phyloP scores from a whole-genome alignment of 1,284 basidiomycete genomes.

The Malassezia vespertilionis region DNA sequence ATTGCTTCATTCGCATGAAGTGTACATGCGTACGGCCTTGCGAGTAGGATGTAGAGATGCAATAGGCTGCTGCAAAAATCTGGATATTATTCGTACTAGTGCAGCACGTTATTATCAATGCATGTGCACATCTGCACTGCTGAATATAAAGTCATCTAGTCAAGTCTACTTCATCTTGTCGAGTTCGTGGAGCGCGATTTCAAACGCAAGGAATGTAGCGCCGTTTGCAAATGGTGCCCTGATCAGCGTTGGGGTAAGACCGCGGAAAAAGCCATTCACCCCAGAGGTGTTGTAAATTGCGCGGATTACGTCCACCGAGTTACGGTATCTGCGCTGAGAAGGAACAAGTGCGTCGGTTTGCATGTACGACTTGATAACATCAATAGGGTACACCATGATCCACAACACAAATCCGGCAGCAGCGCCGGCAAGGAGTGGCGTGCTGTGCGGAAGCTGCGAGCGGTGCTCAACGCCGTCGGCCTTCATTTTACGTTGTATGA shows the following conservation, averaged over 20 bases:
- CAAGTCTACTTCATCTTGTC: too few relatives aligned
- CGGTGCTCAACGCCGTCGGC: slow-evolving; percentile 36
- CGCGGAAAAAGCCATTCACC: slow-evolving; percentile 71
- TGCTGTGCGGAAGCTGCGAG: slow-evolving; percentile 24
- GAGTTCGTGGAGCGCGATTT: slow-evolving; percentile 12
- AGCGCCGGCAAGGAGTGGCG: slow-evolving; percentile 38
- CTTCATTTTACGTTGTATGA: slow-evolving; percentile 66
- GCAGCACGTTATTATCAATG: too few relatives aligned
- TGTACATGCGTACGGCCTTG: neutral
- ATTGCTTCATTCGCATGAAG: slow-evolving; percentile 7
- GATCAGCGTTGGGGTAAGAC: slow-evolving; percentile 78
- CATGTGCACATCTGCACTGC: too few relatives aligned
- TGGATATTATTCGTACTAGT: too few relatives aligned
- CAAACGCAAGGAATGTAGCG: slow-evolving; percentile 43
- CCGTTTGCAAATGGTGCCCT: slow-evolving; percentile 50
- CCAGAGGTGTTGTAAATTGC: slow-evolving; percentile 74
- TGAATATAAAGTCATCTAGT: too few relatives aligned
- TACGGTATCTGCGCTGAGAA: slow-evolving; percentile 59
- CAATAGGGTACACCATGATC: slow-evolving; percentile 14
- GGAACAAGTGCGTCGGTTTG: slow-evolving; percentile 66
- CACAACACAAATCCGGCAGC: slow-evolving; percentile 25
- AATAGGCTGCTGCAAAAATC: too few relatives aligned
- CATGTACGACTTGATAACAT: slow-evolving; percentile 13
- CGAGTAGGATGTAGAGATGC: neutral
- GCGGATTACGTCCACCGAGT: slow-evolving; percentile 67